These are phyloP conservation scores for Geosmithia morbida DNA, from an alignment of 2,329 filamentous ascomycete genomes.

Conservation along the genomic window DNA sequence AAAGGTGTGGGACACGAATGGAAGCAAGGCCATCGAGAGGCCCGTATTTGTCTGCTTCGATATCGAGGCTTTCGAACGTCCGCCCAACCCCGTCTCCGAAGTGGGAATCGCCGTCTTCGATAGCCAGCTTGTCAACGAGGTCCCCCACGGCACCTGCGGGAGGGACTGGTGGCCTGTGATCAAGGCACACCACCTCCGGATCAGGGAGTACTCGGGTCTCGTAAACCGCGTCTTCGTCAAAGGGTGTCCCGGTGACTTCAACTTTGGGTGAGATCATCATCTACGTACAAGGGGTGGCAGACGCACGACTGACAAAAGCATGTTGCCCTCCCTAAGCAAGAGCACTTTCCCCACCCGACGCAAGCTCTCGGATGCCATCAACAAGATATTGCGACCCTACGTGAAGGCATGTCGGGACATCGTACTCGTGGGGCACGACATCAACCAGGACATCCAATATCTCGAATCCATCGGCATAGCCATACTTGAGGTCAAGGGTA, in stretches of 20 bases:
- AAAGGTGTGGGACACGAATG: neutral
- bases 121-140: constrained; percentile 35
- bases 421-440: constrained; percentile 68
- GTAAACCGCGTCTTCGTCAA: constrained; percentile 53
- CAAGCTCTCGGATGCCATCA: constrained; percentile 19
- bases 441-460: constrained; percentile 52
- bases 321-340: constrained; percentile 13
- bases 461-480: constrained; percentile 52
- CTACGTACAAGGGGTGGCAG: neutral
- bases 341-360: constrained; percentile 23
- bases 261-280: constrained; percentile 49
- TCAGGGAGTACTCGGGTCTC: constrained; percentile 52
- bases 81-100: constrained; percentile 60
- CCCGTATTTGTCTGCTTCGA: constrained; percentile 65
- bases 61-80: constrained; percentile 64
- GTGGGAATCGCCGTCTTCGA: constrained; percentile 75
- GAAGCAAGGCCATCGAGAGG: constrained; percentile 2
- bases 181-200: constrained; percentile 59
- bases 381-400: constrained; percentile 18
- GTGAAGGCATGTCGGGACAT: constrained; percentile 30
- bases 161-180: constrained; percentile 55
- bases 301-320: neutral
- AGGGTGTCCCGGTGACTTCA: constrained; percentile 61
- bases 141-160: constrained; percentile 47
- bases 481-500: constrained; percentile 28